phyloP scores from a whole-genome alignment of 495 filamentous ascomycete genomes.

The Acidiella bohemica region DNA sequence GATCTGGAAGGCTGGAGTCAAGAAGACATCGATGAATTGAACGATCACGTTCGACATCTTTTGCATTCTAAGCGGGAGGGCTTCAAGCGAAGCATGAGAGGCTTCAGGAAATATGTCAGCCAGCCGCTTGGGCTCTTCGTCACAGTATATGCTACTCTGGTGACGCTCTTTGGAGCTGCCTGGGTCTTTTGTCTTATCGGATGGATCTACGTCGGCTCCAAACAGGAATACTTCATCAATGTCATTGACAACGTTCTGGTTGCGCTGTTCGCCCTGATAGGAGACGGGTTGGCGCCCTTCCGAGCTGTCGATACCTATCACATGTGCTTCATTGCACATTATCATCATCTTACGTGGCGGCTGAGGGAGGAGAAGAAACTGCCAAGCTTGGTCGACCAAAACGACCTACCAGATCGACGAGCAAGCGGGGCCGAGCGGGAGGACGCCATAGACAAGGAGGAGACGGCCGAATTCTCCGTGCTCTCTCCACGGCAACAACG shows the following conservation, averaged over 20 bases:
- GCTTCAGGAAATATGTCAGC: slow-evolving; percentile 59
- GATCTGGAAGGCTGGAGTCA: slow-evolving; percentile 54
- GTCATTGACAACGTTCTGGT: slow-evolving; percentile 67
- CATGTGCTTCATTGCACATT: slow-evolving; percentile 56
- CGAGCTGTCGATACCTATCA: slow-evolving; percentile 69
- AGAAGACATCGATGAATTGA: slow-evolving; percentile 55
- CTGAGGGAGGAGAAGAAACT: slow-evolving; percentile 48
- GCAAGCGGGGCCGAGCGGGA: slow-evolving; percentile 23
- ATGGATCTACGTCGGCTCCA: slow-evolving; percentile 69
- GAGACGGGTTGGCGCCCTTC: slow-evolving; percentile 64
- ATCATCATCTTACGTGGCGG: slow-evolving; percentile 59
- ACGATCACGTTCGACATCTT: slow-evolving; percentile 73
- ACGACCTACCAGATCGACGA: slow-evolving; percentile 44
- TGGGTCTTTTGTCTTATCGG: slow-evolving; percentile 77
- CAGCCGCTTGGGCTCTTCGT: slow-evolving; percentile 63
- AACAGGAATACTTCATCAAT: slow-evolving; percentile 55
- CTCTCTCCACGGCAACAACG: slow-evolving; percentile 48
- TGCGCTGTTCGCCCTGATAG: slow-evolving; percentile 62
- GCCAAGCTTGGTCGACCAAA: slow-evolving; percentile 52
- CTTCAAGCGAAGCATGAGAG: slow-evolving; percentile 61
- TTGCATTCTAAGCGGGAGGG: slow-evolving; percentile 61
- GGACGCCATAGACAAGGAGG: slow-evolving; percentile 17
- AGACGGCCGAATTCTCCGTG: slow-evolving; percentile 43
- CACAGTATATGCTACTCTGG: slow-evolving; percentile 64
- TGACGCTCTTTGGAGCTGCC: slow-evolving; percentile 65